Base-by-base conservation (phyloP, 75 land plant genomes). In the Sequoia sempervirens region DNA sequence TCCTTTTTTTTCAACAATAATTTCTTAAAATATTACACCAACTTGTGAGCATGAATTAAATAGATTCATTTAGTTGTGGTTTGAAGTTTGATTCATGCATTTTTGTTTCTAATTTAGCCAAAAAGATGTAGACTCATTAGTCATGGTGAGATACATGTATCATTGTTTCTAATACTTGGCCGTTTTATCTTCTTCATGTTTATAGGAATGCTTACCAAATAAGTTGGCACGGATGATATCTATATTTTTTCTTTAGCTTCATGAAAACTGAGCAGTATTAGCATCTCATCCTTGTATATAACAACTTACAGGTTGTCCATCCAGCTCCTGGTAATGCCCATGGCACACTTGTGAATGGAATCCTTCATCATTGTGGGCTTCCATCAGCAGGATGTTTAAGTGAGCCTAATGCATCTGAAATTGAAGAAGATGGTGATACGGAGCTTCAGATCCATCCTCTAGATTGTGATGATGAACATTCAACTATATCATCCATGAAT, bases 281-380 rank as follows among this genome's bases (percentile, higher is more conserved):
- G 46, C 40, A 20, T 73, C 26, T 47, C 28, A 85, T 64, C 46
- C 18, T 78, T 81, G 11, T 80, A 76, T 40, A 41, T 46, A 28
- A 32, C 56, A 32, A 52, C 70, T 45, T 79, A 10, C 74, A 97
- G 99, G 99, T 98, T 81, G 99, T 96, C 83, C 99, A 98, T 89
- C 99, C 99, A 26, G 98, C 98, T 52, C 98, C 99, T 50, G 99
- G 99, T 9, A 92, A 98, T 90, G 80, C 91, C 8, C 84, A 86
- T 84, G 99, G 99, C 1, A 98, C 99, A 17, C 91, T 98, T 54
- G 99, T 98, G 32, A 98, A 96, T 90, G 99, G 89, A 37, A 88
- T 98, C 86, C 93, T 98, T 80, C 92, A 96, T 82, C 97, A 98
- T 83, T 98, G 99, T 87, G 92, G 87, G 40, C 94, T 98, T 78